Evolutionary conservation across 2,329 filamentous ascomycete species (phyloP), one percentile per base, ranked within the genome.

Genomic region (Paramyrothecium roridum): DNA sequence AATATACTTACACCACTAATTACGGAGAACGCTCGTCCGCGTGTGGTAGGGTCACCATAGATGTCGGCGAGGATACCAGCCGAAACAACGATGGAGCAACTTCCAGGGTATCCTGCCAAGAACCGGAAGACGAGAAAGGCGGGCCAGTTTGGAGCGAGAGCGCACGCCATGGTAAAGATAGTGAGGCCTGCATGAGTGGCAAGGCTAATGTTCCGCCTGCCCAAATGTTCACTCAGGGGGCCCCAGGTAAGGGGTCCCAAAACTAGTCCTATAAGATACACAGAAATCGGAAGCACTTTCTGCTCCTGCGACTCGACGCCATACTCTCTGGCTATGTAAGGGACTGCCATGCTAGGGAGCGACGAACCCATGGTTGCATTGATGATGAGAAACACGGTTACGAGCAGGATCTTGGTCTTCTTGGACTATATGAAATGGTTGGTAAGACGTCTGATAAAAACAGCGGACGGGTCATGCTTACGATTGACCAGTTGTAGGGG

Each of bases 321-420:
- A 71, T 86, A 90, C 60, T 86, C 76, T 3, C 70, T 65, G 3
- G 79, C 73, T 49, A 89, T 86, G 52, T 76, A 80, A 2, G 80
- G 76, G 2, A 85, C 78, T 16, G 84, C 83, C 67, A 87, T 87
- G 54, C 84, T 83, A 1, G 87, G 84, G 6, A 90, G 74, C 0
- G 85, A 77, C 46, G 82, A 87, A 2, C 82, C 83, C 71, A 90
- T 82, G 11, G 87, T 89, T 23, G 81, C 85, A 67, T 90, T 90
- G 65, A 88, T 75, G 47, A 89, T 85, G 53, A 80, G 76, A 59
- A 81, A 66, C 71, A 85, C 83, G 2, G 80, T 79, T 1, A 81
- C 76, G 23, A 82, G 63, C 2, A 87, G 64, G 7, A 89, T 76
- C 40, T 74, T 71, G 2, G 70, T 59, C 65, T 89, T 89, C 62